These are phyloP conservation scores for Mesotaenium endlicherianum DNA, from an alignment of 139 green algal species.

Conservation along the genomic window DNA sequence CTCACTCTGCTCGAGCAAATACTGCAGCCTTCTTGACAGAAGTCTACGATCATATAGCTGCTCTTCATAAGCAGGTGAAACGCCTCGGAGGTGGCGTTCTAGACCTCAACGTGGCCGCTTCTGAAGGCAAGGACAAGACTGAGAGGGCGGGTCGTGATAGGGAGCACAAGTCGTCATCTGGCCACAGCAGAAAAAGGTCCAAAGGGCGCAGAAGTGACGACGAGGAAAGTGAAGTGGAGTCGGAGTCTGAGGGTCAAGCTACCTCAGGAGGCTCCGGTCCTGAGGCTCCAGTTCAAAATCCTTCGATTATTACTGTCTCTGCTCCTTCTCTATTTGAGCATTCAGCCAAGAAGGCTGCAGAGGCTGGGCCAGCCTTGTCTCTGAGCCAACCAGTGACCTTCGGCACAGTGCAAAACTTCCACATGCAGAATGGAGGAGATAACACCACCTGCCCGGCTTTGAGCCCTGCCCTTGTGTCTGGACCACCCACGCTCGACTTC, in stretches of 20 bases:
- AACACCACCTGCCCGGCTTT: not conserved
- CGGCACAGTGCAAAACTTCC: not conserved
- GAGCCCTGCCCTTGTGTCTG: not conserved
- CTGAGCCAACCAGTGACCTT: not conserved
- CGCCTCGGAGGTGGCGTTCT: constrained; percentile 10
- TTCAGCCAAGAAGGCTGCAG: not conserved
- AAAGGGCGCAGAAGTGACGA: constrained; percentile 14
- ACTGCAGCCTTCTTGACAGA: constrained; percentile 44
- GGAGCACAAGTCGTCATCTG: not conserved
- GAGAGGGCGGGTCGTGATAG: not conserved
- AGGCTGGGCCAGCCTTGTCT: not conserved
- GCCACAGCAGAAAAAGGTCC: constrained; percentile 1
- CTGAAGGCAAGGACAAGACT: not conserved
- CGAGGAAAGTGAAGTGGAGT: constrained; percentile 35
- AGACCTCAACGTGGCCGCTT: constrained; percentile 30
- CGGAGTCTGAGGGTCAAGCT: constrained; percentile 13
- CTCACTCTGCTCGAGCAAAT: constrained; percentile 36
- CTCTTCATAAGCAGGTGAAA: constrained; percentile 37
- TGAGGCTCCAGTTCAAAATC: not conserved
- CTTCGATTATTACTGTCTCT: not conserved
- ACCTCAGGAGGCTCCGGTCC: not conserved
- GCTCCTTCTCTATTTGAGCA: not conserved
- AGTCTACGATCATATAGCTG: constrained; percentile 38
- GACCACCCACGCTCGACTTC: not conserved
- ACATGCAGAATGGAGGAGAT: not conserved